phyloP scores from a whole-genome alignment of 352 stramenopile genomes.

The Globisporangium canariense region DNA sequence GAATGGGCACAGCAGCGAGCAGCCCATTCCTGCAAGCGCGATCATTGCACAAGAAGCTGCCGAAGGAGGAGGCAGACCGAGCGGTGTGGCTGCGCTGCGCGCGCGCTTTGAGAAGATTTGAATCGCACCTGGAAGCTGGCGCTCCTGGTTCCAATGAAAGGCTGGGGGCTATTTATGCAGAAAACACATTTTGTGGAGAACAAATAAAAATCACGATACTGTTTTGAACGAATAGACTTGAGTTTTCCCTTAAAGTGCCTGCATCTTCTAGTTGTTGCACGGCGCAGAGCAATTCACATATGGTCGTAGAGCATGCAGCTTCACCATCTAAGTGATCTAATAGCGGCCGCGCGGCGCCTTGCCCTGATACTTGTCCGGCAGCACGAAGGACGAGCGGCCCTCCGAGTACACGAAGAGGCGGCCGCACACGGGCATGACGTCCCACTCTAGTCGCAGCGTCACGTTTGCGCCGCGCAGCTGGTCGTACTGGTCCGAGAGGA shows the following conservation, averaged over 20 bases:
- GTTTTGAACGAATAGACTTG: too few species aligned
- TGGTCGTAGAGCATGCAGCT: not conserved
- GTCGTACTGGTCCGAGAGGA: conserved; percentile 74
- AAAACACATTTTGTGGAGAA: not conserved
- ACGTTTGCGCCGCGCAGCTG: conserved; percentile 76
- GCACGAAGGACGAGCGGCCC: conserved; percentile 44
- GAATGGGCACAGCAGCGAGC: not conserved
- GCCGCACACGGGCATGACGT: conserved; percentile 84
- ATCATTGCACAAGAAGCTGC: not conserved
- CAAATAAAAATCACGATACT: too few species aligned
- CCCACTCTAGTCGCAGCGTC: conserved; percentile 79
- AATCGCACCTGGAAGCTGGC: conserved; percentile 8
- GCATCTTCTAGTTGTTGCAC: too few species aligned
- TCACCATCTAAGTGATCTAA: not conserved
- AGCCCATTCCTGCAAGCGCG: not conserved
- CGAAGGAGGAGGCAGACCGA: conserved; percentile 19
- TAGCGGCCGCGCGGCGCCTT: conserved; percentile 31
- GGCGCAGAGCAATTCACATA: too few species aligned
- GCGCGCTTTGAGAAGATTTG: conserved; percentile 70
- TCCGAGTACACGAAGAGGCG: conserved; percentile 67
- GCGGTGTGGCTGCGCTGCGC: conserved; percentile 65
- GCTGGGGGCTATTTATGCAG: conserved; percentile 6
- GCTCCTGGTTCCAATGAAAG: conserved; percentile 14
- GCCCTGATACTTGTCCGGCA: conserved; percentile 69
- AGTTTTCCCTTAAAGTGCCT: too few species aligned